Evolutionary conservation across 441 rosid genomes (phyloP).

Genomic region (Brassica hybrid): DNA sequence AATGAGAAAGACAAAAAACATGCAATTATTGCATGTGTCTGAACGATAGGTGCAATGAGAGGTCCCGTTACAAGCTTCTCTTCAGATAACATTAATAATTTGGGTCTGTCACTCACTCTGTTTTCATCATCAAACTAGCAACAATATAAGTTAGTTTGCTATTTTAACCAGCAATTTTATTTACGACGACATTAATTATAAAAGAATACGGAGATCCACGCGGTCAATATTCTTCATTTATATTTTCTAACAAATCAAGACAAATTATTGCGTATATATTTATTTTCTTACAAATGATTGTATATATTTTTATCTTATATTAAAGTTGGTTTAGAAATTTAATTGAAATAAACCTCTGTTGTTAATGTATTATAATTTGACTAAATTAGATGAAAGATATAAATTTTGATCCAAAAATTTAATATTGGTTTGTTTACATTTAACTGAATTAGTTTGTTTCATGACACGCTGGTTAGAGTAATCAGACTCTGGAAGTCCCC

Average conservation of each 20-base stretch:
- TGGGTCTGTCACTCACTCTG: slow-evolving; percentile 26
- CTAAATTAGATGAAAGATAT: not conserved
- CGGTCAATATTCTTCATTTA: not conserved
- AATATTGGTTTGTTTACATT: too few relatives aligned
- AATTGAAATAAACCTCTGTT: not conserved
- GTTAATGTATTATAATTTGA: not conserved
- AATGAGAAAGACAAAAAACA: slow-evolving; percentile 37
- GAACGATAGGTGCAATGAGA: slow-evolving; percentile 40
- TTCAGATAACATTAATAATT: slow-evolving; percentile 39
- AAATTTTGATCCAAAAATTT: not conserved
- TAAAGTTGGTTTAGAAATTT: not conserved
- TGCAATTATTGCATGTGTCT: slow-evolving; percentile 43
- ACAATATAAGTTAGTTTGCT: not conserved
- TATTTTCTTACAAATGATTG: too few relatives aligned
- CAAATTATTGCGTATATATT: too few relatives aligned
- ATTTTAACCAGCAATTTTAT: not conserved
- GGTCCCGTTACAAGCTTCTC: slow-evolving; percentile 43
- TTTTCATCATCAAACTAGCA: slow-evolving; percentile 22
- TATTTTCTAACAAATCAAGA: too few relatives aligned
- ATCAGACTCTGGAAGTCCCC: too few relatives aligned
- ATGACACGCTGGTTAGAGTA: too few relatives aligned
- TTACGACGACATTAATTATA: not conserved
- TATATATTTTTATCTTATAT: not conserved
- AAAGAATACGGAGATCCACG: not conserved
- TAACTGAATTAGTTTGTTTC: too few relatives aligned